phyloP scores from a whole-genome alignment of 352 stramenopile genomes.

The Pythium chondricola region DNA sequence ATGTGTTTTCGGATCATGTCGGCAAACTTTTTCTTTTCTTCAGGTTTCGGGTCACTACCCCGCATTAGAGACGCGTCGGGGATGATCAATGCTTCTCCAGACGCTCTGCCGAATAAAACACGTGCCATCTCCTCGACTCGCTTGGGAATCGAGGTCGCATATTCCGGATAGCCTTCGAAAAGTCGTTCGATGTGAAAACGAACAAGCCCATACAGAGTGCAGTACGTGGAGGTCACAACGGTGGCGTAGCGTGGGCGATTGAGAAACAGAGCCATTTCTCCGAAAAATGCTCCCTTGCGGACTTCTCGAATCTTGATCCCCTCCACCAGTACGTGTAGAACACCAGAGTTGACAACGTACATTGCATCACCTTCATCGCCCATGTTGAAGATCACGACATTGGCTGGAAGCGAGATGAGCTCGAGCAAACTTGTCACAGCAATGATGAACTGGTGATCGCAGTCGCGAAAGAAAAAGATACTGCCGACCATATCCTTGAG shows the following conservation, averaged over 20 bases:
- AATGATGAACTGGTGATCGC: slow-evolving; percentile 56
- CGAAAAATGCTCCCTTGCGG: slow-evolving; percentile 56
- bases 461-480: slow-evolving; percentile 55
- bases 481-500: slow-evolving; percentile 52
- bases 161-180: slow-evolving; percentile 50
- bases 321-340: slow-evolving; percentile 50
- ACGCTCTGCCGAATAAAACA: slow-evolving; percentile 25
- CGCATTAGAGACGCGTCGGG: slow-evolving; percentile 9
- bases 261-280: slow-evolving; percentile 56
- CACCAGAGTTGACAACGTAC: slow-evolving; percentile 62
- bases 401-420: slow-evolving; percentile 50
- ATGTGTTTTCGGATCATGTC: slow-evolving; percentile 44
- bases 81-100: slow-evolving; percentile 17
- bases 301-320: slow-evolving; percentile 57
- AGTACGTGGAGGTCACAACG: slow-evolving; percentile 50
- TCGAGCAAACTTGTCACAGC: slow-evolving; percentile 58
- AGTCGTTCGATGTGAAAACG: slow-evolving; percentile 49
- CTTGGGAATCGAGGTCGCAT: slow-evolving; percentile 28
- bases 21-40: slow-evolving; percentile 38
- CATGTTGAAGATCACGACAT: slow-evolving; percentile 38
- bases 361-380: slow-evolving; percentile 57
- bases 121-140: slow-evolving; percentile 40
- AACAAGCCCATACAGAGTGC: slow-evolving; percentile 52
- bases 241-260: slow-evolving; percentile 45
- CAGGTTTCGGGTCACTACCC: background rate